Evolutionary conservation across 257 asterid genomes (phyloP).

Genomic region (Henckelia pumila): DNA sequence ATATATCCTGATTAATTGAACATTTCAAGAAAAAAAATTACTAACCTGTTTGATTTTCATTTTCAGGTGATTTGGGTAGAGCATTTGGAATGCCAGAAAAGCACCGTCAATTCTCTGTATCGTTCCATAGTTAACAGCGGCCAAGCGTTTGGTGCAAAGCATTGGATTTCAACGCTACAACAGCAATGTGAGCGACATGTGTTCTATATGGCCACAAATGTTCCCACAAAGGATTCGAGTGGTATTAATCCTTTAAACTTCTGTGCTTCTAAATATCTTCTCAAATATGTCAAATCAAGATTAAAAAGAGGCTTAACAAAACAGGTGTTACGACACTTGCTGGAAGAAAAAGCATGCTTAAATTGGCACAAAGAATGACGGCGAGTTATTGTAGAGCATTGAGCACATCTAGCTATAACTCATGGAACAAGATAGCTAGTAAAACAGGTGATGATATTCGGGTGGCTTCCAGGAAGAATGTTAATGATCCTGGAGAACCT

Average conservation of each 20-base stretch:
- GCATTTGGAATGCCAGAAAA: constrained; percentile 71
- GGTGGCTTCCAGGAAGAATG: constrained; percentile 63
- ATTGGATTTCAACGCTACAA: constrained; percentile 76
- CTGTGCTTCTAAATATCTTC: constrained; percentile 3
- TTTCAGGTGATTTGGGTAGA: constrained; percentile 93
- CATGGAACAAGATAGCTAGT: constrained; percentile 68
- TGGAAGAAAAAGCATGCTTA: constrained; percentile 78
- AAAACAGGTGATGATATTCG: constrained; percentile 71
- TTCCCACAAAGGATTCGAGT: constrained; percentile 71
- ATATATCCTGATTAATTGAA: background rate
- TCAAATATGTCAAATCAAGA: background rate
- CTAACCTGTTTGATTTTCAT: constrained; percentile 15
- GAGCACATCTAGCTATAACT: constrained; percentile 67
- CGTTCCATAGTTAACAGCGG: constrained; percentile 71
- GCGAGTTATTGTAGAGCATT: constrained; percentile 59
- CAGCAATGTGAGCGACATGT: constrained; percentile 71
- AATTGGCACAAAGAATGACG: constrained; percentile 79
- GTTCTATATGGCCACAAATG: constrained; percentile 80
- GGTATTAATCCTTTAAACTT: constrained; percentile 36
- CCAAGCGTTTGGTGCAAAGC: constrained; percentile 86
- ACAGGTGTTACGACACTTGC: constrained; percentile 78
- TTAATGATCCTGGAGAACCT: constrained; percentile 73
- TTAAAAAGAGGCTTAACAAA: constrained; percentile 6
- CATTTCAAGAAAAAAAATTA: background rate
- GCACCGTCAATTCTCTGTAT: constrained; percentile 51